A percentile compares a stretch with the other conserved stretches of the same genome.
Evolutionary conservation across 805 yeast species (phyloP).

Genomic region (Metahyphopichia silvanorum): DNA sequence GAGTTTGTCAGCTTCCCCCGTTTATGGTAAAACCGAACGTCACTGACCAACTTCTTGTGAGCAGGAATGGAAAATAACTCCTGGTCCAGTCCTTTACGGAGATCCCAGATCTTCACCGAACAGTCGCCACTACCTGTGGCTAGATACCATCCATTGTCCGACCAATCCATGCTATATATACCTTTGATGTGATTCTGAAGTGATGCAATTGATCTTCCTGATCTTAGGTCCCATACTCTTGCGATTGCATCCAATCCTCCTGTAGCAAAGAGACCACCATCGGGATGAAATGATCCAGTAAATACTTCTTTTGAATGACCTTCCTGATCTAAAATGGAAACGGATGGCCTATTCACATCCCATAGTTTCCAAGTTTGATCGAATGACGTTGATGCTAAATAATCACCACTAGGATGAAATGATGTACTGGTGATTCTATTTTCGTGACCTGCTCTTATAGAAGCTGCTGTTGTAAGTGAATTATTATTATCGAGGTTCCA

Average conservation of each 20-base stretch:
- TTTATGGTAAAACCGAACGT: slow-evolving; percentile 47
- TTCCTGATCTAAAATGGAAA: slow-evolving; percentile 66
- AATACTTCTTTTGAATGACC: slow-evolving; percentile 81
- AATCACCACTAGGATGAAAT: slow-evolving; percentile 62
- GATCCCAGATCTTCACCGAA: slow-evolving; percentile 80
- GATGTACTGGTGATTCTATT: slow-evolving; percentile 57
- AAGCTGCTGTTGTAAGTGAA: slow-evolving; percentile 11
- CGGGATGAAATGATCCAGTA: slow-evolving; percentile 60
- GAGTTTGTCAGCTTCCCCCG: slow-evolving; percentile 8
- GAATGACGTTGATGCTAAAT: slow-evolving; percentile 67
- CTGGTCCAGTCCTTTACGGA: slow-evolving; percentile 43
- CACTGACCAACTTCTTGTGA: slow-evolving; percentile 71
- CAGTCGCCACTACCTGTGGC: slow-evolving; percentile 88
- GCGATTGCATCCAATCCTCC: slow-evolving; percentile 78
- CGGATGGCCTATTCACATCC: slow-evolving; percentile 51
- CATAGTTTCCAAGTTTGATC: slow-evolving; percentile 88
- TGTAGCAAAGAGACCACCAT: slow-evolving; percentile 72
- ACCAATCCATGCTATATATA: slow-evolving; percentile 69
- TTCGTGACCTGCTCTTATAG: slow-evolving; percentile 30
- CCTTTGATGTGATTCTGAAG: slow-evolving; percentile 71
- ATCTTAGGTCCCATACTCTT: slow-evolving; percentile 81
- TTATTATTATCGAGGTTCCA: slow-evolving; percentile 19
- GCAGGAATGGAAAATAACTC: slow-evolving; percentile 59
- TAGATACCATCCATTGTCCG: slow-evolving; percentile 68
- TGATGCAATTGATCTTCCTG: slow-evolving; percentile 61